A percentile compares a stretch with the other conserved stretches of the same genome.
Conservation (phyloP, 306 rosid species). For the Cucurbita ficifolia region DNA sequence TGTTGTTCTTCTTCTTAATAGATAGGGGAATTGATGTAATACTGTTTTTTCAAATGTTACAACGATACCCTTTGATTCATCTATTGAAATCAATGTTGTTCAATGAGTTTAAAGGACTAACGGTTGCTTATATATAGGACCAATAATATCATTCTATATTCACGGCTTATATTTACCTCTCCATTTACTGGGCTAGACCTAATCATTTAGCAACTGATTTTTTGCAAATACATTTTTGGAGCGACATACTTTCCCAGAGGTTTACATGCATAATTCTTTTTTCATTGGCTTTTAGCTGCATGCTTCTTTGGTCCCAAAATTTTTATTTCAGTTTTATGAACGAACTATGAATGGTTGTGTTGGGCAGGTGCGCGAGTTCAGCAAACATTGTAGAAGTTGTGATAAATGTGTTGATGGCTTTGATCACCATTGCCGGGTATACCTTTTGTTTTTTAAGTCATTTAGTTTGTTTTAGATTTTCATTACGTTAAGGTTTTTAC, state of each 20-base stretch:
- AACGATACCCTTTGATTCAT: not conserved
- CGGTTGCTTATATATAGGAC: not conserved
- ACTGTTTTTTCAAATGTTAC: not conserved
- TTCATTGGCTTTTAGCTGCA: not conserved
- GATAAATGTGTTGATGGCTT: constrained; percentile 96
- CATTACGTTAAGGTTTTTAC: not conserved
- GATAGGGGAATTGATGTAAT: not conserved
- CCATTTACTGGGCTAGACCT: not conserved
- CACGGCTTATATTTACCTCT: not conserved
- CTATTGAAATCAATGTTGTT: not conserved
- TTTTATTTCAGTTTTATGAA: not conserved
- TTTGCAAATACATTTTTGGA: not conserved
- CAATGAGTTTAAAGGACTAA: not conserved
- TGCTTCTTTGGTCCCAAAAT: not conserved
- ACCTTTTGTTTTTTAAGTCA: not conserved
- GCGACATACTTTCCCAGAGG: not conserved
- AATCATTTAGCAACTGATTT: not conserved
- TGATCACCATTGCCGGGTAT: constrained; percentile 98
- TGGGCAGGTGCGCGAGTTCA: constrained; percentile 86
- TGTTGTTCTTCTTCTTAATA: not conserved
- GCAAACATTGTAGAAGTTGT: constrained; percentile 97
- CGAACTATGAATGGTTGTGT: constrained; percentile 7
- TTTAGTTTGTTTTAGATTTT: constrained; percentile 10
- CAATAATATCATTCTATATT: not conserved
- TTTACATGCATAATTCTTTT: not conserved